These are phyloP conservation scores for Aspergillus ochraceus DNA, from an alignment of 2,329 filamentous ascomycete genomes.

Conservation along the genomic window DNA sequence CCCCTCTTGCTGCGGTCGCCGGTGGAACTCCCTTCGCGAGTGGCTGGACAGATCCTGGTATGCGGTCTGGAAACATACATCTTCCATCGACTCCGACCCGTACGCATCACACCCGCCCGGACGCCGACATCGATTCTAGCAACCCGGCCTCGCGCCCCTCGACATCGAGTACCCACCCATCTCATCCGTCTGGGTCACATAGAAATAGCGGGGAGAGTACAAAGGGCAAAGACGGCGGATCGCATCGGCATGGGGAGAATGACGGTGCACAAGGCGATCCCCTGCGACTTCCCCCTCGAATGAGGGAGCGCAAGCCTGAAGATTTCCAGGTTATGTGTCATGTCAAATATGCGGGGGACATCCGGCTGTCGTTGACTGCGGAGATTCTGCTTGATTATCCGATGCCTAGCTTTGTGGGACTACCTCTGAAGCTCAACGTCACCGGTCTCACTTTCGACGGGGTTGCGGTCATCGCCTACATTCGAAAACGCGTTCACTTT, in stretches of 20 bases:
- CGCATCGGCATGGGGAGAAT: constrained; percentile 23
- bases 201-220: constrained; percentile 26
- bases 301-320: constrained; percentile 74
- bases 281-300: constrained; percentile 49
- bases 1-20: constrained; percentile 48
- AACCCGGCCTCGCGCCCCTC: constrained; percentile 44
- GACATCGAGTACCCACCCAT: constrained; percentile 40
- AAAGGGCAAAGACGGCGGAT: constrained; percentile 18
- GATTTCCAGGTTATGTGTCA: constrained; percentile 92
- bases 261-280: constrained; percentile 21
- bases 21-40: constrained; percentile 43
- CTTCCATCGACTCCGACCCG: constrained; percentile 16
- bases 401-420: constrained; percentile 96
- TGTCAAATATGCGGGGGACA: constrained; percentile 83
- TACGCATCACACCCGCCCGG: constrained; percentile 26
- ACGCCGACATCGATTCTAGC: constrained; percentile 37
- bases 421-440: constrained; percentile 91
- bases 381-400: constrained; percentile 97
- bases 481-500: constrained; percentile 84
- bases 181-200: constrained; percentile 32
- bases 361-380: constrained; percentile 84
- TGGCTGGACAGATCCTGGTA: constrained; percentile 35
- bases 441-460: constrained; percentile 95
- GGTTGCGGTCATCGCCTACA: constrained; percentile 87
- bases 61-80: constrained; percentile 20